Evolutionary conservation across 1,284 basidiomycete species (phyloP), one percentile per base, ranked within the genome.

Genomic region (Papiliotrema laurentii): DNA sequence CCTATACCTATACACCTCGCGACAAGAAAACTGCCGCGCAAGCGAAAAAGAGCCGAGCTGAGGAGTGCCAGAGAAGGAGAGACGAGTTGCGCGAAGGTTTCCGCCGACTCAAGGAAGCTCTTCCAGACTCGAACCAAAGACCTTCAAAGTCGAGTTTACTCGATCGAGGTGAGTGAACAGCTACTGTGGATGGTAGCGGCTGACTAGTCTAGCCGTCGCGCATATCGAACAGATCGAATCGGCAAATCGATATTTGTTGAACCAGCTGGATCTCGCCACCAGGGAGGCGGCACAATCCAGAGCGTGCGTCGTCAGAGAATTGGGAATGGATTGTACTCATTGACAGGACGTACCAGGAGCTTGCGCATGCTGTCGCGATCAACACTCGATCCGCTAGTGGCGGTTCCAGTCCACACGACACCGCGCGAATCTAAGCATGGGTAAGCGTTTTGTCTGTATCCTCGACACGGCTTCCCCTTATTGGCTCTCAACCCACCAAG

Each of bases 11-110:
- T 5, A 19, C 14, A 35, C 14, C 16, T n/a, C 16, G 16, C 34
- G 14, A 16, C 16, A 5, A 19, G 34, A 35, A n/a, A n/a, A 19
- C 16, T 35, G 14, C 40, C n/a, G 24, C 16, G 33, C 18, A 25
- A 18, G 25, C 30, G 18, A 14, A 22, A 19, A 25, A 21, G 24
- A 14, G 22, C n/a, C 38, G 24, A 3, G 31, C 43, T 44, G 43
- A 44, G 11, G 34, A 13, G 77, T 84, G 86, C 76, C 86, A 92
- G 78, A 79, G 87, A 60, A 81, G 87, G 62, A 83, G 88, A 42
- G 86, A 91, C 63, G 87, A 90, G 74, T 83, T 91, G 62, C 78
- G 87, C 49, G 86, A 89, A 53, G 88, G 88, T 50, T 92, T 91
- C 75, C 81, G 83, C 63, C 80, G 84, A 50, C 83, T 92, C 73